Percentiles rank a stretch among this genome's conserved stretches.
Conservation (phyloP, 129 eudicot genomes). For the Solidago caesia region DNA sequence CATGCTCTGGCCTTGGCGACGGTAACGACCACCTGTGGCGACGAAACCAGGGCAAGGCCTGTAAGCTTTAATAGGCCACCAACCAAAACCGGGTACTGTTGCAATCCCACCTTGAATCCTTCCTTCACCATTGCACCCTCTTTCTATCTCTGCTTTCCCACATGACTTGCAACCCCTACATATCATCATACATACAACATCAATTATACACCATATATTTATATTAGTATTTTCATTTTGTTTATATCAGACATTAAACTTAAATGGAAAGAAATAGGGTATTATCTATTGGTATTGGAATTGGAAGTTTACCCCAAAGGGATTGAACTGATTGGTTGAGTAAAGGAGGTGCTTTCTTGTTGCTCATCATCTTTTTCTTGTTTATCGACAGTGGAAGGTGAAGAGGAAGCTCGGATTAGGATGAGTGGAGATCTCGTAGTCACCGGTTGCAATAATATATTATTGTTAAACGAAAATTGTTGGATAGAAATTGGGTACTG, state of each 20-base stretch:
- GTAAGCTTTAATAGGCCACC: conserved; percentile 99
- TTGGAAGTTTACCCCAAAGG: conserved; percentile 7
- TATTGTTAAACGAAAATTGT: background rate
- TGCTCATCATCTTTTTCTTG: conserved; percentile 18
- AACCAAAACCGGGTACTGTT: conserved; percentile 91
- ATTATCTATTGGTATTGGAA: background rate
- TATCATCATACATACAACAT: background rate
- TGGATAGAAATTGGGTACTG: conserved; percentile 17
- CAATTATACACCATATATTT: background rate
- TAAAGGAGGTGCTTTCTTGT: conserved; percentile 3
- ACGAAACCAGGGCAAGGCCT: conserved; percentile 88
- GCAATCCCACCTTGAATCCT: conserved; percentile 98
- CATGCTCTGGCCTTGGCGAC: conserved; percentile 90
- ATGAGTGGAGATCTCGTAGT: conserved; percentile 7
- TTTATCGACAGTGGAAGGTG: conserved; percentile 27
- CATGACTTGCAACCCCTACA: conserved; percentile 84
- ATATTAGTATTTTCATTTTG: no score
- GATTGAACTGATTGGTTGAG: conserved; percentile 26
- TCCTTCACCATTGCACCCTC: conserved; percentile 92
- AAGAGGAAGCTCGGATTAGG: conserved; percentile 26
- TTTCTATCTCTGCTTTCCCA: conserved; percentile 70
- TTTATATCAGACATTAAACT: background rate
- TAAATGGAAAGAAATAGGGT: no score
- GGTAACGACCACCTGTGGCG: conserved; percentile 92
- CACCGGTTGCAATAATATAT: no score